A percentile compares a stretch with the other conserved stretches of the same genome.
Conservation (phyloP, 2,329 filamentous ascomycete genomes). For the Claviceps fusiformis region DNA sequence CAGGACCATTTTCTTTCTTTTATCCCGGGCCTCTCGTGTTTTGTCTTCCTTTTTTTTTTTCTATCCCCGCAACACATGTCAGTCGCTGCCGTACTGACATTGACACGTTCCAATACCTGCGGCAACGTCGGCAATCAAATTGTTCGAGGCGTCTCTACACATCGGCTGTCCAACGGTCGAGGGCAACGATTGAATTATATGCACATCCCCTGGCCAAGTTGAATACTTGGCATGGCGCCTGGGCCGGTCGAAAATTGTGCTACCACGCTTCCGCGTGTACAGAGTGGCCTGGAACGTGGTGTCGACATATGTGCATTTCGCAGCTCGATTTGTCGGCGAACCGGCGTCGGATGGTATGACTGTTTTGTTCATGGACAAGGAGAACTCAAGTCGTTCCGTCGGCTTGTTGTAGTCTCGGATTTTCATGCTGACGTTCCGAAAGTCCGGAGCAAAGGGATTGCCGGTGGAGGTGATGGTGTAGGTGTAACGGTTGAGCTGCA, state of each 20-base stretch:
- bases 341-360: conserved; percentile 34
- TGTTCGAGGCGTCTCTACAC: conserved; percentile 32
- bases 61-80: too few relatives aligned
- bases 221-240: conserved; percentile 5
- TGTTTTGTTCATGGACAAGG: conserved; percentile 35
- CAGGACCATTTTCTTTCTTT: too few relatives aligned
- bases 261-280: conserved; percentile 36
- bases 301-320: conserved; percentile 43
- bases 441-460: conserved; percentile 42
- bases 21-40: background rate
- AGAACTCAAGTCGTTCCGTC: conserved; percentile 45
- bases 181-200: conserved; percentile 37
- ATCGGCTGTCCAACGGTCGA: conserved; percentile 30
- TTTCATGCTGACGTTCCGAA: conserved; percentile 36
- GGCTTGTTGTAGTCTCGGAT: conserved; percentile 32
- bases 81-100: conserved; percentile 24
- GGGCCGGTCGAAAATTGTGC: conserved; percentile 8
- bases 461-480: conserved; percentile 40
- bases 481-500: conserved; percentile 20
- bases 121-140: conserved; percentile 23
- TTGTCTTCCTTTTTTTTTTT: background rate
- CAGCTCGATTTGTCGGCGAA: conserved; percentile 26
- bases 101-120: conserved; percentile 22
- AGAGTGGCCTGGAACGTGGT: conserved; percentile 43
- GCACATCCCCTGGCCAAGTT: conserved; percentile 45